Evolutionary conservation across 192 early-diverging fungal species (phyloP).

Genomic region (Coemansia sp.): DNA sequence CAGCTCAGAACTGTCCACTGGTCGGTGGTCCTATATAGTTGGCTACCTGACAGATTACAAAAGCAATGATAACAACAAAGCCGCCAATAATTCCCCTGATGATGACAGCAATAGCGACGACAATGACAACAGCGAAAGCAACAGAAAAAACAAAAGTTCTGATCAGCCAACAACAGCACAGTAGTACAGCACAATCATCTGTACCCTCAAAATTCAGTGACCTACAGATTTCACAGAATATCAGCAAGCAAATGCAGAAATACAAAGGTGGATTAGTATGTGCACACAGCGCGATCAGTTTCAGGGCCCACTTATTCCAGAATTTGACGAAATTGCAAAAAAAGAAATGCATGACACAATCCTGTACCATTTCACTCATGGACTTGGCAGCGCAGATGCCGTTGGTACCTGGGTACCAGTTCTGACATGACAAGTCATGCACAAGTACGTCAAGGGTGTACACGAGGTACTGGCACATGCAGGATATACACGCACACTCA

Average conservation of each 20-base stretch:
- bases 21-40: too few species aligned
- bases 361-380: conserved; percentile 3
- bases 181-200: neutral
- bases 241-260: too few species aligned
- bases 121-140: neutral
- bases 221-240: neutral
- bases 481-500: conserved; percentile 3
- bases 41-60: conserved; percentile 2
- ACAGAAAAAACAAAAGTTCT: neutral
- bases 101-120: neutral
- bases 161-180: neutral
- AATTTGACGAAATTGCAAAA: neutral
- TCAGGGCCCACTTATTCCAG: neutral
- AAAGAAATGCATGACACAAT: neutral
- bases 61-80: too few species aligned
- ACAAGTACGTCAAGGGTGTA: too few species aligned
- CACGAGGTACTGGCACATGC: conserved; percentile 11
- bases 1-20: too few species aligned
- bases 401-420: too few species aligned
- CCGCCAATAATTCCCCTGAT: too few species aligned
- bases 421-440: too few species aligned
- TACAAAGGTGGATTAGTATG: too few species aligned
- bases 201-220: neutral
- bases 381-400: neutral
- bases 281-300: too few species aligned